These are phyloP conservation scores for Ceratocystis cubensis DNA, from an alignment of 2,329 filamentous ascomycete genomes.

Conservation along the genomic window DNA sequence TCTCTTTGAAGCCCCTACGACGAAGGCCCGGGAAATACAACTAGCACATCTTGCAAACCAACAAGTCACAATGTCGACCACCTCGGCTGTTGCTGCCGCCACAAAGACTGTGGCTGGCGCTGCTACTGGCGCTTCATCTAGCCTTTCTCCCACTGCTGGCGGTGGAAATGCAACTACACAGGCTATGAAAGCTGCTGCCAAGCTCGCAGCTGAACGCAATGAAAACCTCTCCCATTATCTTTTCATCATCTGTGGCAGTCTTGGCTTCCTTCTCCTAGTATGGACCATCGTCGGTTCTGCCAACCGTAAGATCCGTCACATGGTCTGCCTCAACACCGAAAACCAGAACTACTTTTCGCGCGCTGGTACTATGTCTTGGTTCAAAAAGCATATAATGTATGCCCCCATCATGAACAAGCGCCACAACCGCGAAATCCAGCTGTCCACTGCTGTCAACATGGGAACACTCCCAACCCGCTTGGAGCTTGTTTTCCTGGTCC, in stretches of 20 bases:
- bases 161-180: constrained; percentile 18
- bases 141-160: constrained; percentile 17
- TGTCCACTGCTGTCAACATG: constrained; percentile 47
- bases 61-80: constrained; percentile 14
- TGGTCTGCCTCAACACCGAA: constrained; percentile 66
- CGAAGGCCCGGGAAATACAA: background rate
- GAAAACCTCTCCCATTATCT: constrained; percentile 48
- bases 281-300: constrained; percentile 53
- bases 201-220: constrained; percentile 35
- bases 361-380: constrained; percentile 19
- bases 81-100: background rate
- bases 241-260: constrained; percentile 49
- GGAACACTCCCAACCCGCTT: constrained; percentile 54
- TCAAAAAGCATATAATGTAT: constrained; percentile 33
- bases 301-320: constrained; percentile 55
- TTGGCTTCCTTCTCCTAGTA: constrained; percentile 50
- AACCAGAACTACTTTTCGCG: constrained; percentile 60
- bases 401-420: constrained; percentile 52
- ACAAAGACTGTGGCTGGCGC: constrained; percentile 8
- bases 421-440: constrained; percentile 53
- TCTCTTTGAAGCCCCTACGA: background rate
- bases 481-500: constrained; percentile 43
- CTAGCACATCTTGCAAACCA: background rate
- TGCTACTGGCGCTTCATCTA: constrained; percentile 11
- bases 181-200: constrained; percentile 20